These are phyloP conservation scores for Coemansia erecta DNA, from an alignment of 192 early-diverging fungal species.

Conservation along the genomic window DNA sequence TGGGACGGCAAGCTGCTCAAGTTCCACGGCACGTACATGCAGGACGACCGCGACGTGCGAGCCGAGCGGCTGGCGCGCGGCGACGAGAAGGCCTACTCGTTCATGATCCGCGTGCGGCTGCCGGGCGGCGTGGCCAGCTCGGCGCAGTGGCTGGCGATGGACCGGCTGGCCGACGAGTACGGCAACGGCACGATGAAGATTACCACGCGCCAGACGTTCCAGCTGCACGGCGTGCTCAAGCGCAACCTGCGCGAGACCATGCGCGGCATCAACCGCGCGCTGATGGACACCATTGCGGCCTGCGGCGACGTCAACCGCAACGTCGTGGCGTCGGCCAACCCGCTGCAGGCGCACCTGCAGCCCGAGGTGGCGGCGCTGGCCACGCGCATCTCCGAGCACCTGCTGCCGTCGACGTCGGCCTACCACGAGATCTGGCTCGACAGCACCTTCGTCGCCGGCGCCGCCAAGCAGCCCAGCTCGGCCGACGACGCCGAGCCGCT, in stretches of 20 bases:
- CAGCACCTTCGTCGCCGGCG: constrained; percentile 79
- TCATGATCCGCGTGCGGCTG: constrained; percentile 96
- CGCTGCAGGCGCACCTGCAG: constrained; percentile 76
- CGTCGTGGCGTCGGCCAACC: constrained; percentile 91
- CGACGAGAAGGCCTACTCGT: constrained; percentile 88
- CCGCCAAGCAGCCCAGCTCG: constrained; percentile 61
- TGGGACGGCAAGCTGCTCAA: constrained; percentile 90
- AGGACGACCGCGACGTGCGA: constrained; percentile 94
- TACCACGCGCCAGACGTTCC: constrained; percentile 96
- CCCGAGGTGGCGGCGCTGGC: constrained; percentile 73
- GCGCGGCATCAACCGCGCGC: constrained; percentile 85
- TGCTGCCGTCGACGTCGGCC: constrained; percentile 81
- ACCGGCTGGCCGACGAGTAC: constrained; percentile 78
- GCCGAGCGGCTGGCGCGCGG: constrained; percentile 80
- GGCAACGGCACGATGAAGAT: constrained; percentile 90
- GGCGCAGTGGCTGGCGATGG: constrained; percentile 92
- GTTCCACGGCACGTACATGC: constrained; percentile 96
- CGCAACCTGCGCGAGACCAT: constrained; percentile 83
- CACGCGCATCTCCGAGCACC: constrained; percentile 66
- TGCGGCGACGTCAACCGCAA: constrained; percentile 99
- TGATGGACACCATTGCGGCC: constrained; percentile 92
- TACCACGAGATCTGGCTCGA: constrained; percentile 99
- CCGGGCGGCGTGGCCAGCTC: constrained; percentile 89
- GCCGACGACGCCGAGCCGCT: constrained; percentile 77
- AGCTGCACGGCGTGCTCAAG: constrained; percentile 95